These are phyloP conservation scores for Rhodotorula paludigena DNA, from an alignment of 768 basidiomycete genomes.

Conservation along the genomic window DNA sequence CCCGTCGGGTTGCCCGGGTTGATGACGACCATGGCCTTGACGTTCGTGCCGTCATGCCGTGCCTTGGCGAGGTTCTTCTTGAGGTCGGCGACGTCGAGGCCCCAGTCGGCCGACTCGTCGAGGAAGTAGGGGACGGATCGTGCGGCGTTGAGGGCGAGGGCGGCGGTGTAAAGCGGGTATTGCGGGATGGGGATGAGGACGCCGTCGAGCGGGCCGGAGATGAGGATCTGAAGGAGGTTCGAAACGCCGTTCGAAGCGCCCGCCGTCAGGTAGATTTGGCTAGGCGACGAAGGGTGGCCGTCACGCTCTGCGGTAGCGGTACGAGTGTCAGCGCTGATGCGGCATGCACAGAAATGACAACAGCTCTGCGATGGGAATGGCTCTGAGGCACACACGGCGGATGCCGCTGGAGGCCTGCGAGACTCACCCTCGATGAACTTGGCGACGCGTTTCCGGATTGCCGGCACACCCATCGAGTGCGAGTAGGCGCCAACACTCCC, in stretches of 20 bases:
- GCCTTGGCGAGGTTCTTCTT: conserved; percentile 64
- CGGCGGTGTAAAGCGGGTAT: conserved; percentile 94
- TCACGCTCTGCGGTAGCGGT: conserved; percentile 64
- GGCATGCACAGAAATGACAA: not conserved
- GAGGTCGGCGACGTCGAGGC: conserved; percentile 67
- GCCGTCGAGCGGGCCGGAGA: conserved; percentile 62
- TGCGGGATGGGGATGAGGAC: conserved; percentile 96
- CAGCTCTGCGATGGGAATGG: too few species aligned
- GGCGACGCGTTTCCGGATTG: conserved; percentile 81
- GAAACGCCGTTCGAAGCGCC: conserved; percentile 95
- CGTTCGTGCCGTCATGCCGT: conserved; percentile 56
- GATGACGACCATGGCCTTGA: conserved; percentile 90
- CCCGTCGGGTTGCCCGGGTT: conserved; percentile 99
- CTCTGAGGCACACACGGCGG: not conserved
- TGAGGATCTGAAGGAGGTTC: conserved; percentile 72
- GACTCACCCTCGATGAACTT: conserved; percentile 75
- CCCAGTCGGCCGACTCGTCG: conserved; percentile 75
- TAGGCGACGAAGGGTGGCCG: conserved; percentile 74
- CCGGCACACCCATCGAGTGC: conserved; percentile 84
- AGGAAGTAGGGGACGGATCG: conserved; percentile 80
- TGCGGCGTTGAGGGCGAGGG: conserved; percentile 80
- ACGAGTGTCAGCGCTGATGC: not conserved
- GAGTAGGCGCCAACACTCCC: conserved; percentile 93
- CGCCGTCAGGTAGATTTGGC: conserved; percentile 85
- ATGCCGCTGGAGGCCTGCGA: too few species aligned